Conservation (phyloP, 352 stramenopile species). For the Phytophthora nicotianae region DNA sequence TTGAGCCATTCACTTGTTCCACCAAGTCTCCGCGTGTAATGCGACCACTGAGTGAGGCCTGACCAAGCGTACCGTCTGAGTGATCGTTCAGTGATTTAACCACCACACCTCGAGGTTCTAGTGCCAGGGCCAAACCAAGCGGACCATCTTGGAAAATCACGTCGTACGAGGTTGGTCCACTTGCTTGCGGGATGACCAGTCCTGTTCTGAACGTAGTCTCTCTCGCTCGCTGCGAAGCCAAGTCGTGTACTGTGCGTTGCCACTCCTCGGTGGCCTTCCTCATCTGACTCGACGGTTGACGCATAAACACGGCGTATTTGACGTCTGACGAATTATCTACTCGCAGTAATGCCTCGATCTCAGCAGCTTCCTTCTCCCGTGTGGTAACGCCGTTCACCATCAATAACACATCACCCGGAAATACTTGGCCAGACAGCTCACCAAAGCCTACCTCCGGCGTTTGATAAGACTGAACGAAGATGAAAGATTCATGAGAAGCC, state of each 20-base stretch:
- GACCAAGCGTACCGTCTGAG: conserved; percentile 60
- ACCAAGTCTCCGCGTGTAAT: conserved; percentile 77
- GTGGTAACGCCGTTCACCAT: conserved; percentile 48
- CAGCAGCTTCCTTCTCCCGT: conserved; percentile 36
- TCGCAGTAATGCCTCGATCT: conserved; percentile 45
- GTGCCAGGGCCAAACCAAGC: conserved; percentile 72
- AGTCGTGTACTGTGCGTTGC: conserved; percentile 33
- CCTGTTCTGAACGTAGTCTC: conserved; percentile 30
- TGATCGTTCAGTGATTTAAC: conserved; percentile 86
- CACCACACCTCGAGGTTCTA: conserved; percentile 69
- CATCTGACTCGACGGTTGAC: conserved; percentile 48
- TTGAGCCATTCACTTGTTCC: conserved; percentile 70
- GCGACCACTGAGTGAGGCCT: conserved; percentile 68
- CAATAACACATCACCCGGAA: conserved; percentile 69
- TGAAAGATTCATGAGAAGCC: conserved; percentile 36
- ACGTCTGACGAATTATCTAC: conserved; percentile 28
- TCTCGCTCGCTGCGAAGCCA: conserved; percentile 37
- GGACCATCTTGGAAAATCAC: conserved; percentile 77
- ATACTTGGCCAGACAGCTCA: conserved; percentile 63
- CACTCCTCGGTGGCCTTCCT: conserved; percentile 35
- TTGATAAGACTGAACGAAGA: conserved; percentile 57
- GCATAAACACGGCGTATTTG: conserved; percentile 47
- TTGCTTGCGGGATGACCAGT: conserved; percentile 18
- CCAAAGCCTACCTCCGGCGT: conserved; percentile 44
- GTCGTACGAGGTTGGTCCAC: conserved; percentile 41